Evolutionary conservation across 495 filamentous ascomycete genomes (phyloP), one percentile per base, ranked within the genome.

Genomic region (Penicillium cosmopolitanum): DNA sequence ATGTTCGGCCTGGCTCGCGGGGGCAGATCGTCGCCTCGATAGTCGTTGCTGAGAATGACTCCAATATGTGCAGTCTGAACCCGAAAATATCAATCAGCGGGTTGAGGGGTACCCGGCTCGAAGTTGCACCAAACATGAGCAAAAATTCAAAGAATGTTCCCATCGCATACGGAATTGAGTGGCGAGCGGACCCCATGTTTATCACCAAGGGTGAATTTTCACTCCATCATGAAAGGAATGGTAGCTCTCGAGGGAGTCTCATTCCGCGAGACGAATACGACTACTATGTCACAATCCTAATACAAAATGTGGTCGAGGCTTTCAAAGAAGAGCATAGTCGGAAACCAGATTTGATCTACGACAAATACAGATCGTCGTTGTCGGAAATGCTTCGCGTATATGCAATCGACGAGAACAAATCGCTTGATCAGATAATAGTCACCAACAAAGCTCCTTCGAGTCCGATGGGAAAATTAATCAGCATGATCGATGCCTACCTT

Each of bases 111-210:
- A 54, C 48, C 8, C 59, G 62, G 1, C 57, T 71, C 4, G 59
- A 43, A 5, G 50, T 33, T 15, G 43, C 18, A n/a, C 31, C 53
- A n/a, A 46, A 9, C 1, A 19, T 44, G 12, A 12, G 18, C 1
- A 33, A 50, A 3, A 13, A 2, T 6, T n/a, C 15, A 16, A 60
- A 63, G 6, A 35, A 46, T 13, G 36, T 35, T 10, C 55, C 38
- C 5, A 48, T 61, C 28, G 65, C 63, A 3, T 68, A 69, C 48
- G 52, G 50, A 0, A 51, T 73, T 11, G 55, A 70, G 16, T 71
- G 70, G 70, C 52, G 60, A 6, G 23, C 55, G 1, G 66, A 70
- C 53, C 61, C 66, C 0, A 28, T n/a, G 5, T 59, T 69, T 34
- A 5, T 71, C n/a, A 18, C 10, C 6, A 25, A 5, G 4, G 25